Conservation (phyloP, 192 early-diverging fungal species). For the Rhizophagus prolifer region DNA sequence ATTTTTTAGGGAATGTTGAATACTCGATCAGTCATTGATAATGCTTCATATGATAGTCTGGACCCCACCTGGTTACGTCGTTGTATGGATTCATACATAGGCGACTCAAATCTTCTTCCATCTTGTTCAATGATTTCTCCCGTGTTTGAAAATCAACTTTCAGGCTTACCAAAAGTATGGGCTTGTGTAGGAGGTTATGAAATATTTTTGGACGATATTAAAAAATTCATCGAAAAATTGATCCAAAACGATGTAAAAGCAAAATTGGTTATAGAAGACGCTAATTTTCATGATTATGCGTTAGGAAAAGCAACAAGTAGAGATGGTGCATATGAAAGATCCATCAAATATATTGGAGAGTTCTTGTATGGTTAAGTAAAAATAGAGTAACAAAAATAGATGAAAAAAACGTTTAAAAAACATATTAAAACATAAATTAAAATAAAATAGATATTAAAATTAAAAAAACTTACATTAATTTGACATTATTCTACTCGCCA, state of each 20-base stretch:
- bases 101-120: not conserved
- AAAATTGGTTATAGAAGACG: not conserved
- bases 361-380: not conserved
- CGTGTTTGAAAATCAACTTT: constrained; percentile 11
- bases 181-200: constrained; percentile 23
- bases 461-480: no score
- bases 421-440: no score
- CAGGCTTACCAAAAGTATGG: constrained; percentile 8
- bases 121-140: constrained; percentile 9
- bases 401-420: no score
- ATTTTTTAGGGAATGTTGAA: not conserved
- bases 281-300: constrained; percentile 26
- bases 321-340: not conserved
- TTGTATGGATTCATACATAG: not conserved
- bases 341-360: not conserved
- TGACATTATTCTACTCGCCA: no score
- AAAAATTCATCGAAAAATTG: constrained; percentile 7
- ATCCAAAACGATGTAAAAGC: not conserved
- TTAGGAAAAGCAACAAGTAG: not conserved
- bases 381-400: no score
- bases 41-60: not conserved
- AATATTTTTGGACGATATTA: constrained; percentile 1
- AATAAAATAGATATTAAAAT: no score
- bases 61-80: not conserved
- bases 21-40: not conserved